Evolutionary conservation across 2,329 filamentous ascomycete species (phyloP).

Genomic region (Acrocalymma vagum): DNA sequence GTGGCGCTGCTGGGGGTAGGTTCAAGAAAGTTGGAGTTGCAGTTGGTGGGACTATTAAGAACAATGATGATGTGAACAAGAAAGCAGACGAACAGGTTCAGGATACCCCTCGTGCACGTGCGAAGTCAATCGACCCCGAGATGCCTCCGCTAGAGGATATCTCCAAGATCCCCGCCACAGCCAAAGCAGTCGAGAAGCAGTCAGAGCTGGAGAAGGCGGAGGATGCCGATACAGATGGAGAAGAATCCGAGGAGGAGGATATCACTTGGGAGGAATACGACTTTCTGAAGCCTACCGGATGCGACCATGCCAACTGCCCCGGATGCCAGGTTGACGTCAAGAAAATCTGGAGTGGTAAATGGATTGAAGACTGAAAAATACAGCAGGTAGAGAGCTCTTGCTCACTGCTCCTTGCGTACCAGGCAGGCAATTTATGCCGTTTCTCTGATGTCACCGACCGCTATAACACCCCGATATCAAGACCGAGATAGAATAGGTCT

Average conservation of each 20-base stretch:
- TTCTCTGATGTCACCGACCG: too few species aligned
- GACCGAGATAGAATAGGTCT: too few species aligned
- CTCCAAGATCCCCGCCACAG: too few species aligned
- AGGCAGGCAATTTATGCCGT: too few species aligned
- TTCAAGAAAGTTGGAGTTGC: slow-evolving; percentile 76
- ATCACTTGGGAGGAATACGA: slow-evolving; percentile 59
- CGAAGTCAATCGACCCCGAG: too few species aligned
- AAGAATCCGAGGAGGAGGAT: slow-evolving; percentile 27
- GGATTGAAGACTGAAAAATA: slow-evolving; percentile 18
- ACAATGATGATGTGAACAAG: slow-evolving; percentile 11
- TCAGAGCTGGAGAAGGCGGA: slow-evolving; percentile 24
- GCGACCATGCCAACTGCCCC: slow-evolving; percentile 40
- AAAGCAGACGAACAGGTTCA: slow-evolving; percentile 40
- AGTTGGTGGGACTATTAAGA: slow-evolving; percentile 19
- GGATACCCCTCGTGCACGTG: slow-evolving; percentile 35
- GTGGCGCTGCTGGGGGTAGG: slow-evolving; percentile 47
- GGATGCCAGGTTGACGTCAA: slow-evolving; percentile 33
- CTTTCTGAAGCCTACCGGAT: slow-evolving; percentile 61
- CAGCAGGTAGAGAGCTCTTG: too few species aligned
- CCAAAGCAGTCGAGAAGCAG: too few species aligned
- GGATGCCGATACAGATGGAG: slow-evolving; percentile 41
- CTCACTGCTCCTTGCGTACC: too few species aligned
- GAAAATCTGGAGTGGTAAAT: slow-evolving; percentile 29
- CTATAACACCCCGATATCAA: too few species aligned
- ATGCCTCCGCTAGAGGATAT: too few species aligned